phyloP scores from a whole-genome alignment of 129 eudicot species.

The Sambucus nigra region DNA sequence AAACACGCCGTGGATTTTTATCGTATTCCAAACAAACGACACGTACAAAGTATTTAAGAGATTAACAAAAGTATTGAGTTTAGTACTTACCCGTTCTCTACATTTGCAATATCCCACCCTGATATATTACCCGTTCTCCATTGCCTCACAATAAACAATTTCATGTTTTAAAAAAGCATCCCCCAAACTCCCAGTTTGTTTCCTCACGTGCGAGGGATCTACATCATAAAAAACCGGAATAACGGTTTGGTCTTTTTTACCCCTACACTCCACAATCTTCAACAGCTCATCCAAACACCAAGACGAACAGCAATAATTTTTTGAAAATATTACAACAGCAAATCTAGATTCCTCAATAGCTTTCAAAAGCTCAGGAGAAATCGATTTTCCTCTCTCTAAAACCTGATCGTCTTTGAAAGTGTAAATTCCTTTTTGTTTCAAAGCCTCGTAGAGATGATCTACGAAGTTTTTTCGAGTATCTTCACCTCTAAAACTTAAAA shows the following conservation, averaged over 20 bases:
- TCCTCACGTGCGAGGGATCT: not conserved
- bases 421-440: not conserved
- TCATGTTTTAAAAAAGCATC: constrained; percentile 7
- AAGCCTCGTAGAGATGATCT: constrained; percentile 5
- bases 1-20: too few species aligned
- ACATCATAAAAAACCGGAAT: constrained; percentile 2
- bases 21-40: too few species aligned
- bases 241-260: not conserved
- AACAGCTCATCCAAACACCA: constrained; percentile 12
- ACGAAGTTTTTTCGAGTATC: constrained; percentile 5
- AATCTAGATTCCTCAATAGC: constrained; percentile 5
- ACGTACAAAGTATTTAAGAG: too few species aligned
- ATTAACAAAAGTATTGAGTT: too few species aligned
- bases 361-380: constrained; percentile 1
- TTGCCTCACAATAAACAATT: too few species aligned
- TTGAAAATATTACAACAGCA: constrained; percentile 1
- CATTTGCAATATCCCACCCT: too few species aligned
- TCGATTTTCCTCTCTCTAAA: not conserved
- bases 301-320: not conserved
- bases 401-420: constrained; percentile 4
- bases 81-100: too few species aligned
- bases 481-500: constrained; percentile 9
- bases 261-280: not conserved
- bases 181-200: not conserved
- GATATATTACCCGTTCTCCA: too few species aligned